Conservation (phyloP, 768 basidiomycete species). For the Coprinopsis marcescibilis region DNA sequence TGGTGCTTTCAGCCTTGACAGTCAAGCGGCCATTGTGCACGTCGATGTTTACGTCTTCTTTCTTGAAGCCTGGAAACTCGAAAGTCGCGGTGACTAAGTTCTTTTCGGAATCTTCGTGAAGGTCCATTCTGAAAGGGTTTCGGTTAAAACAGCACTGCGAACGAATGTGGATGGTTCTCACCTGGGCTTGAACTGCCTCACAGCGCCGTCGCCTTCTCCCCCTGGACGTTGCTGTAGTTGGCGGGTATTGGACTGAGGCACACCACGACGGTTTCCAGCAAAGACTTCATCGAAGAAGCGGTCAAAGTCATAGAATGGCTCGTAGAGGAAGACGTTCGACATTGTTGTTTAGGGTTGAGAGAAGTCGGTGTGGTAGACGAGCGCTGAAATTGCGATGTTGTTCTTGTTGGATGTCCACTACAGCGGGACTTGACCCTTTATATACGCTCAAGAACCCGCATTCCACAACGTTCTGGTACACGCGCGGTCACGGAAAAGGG, state of each 20-base stretch:
- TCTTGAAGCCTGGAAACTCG: constrained; percentile 53
- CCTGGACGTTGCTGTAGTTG: constrained; percentile 5
- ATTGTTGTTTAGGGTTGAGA: background rate
- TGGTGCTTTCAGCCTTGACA: constrained; percentile 44
- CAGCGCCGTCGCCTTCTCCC: constrained; percentile 12
- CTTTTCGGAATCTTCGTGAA: constrained; percentile 36
- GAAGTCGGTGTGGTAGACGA: too few relatives aligned
- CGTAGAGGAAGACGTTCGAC: constrained; percentile 21
- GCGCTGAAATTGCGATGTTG: too few relatives aligned
- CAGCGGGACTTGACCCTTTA: too few relatives aligned
- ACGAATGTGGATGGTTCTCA: constrained; percentile 5
- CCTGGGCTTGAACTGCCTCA: constrained; percentile 23
- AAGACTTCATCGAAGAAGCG: constrained; percentile 32
- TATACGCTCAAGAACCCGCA: too few relatives aligned
- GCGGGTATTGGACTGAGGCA: constrained; percentile 9
- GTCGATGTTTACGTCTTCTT: constrained; percentile 41
- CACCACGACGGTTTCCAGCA: constrained; percentile 9
- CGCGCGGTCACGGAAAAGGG: too few relatives aligned
- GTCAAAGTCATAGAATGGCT: constrained; percentile 35
- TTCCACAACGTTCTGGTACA: too few relatives aligned
- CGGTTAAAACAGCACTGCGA: background rate
- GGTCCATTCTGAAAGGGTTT: constrained; percentile 34
- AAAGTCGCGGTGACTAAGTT: constrained; percentile 46
- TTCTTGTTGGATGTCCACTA: too few relatives aligned
- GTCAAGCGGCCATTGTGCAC: constrained; percentile 42